Base-by-base conservation (phyloP, 2,329 filamentous ascomycete genomes). In the Fulvia fulva region DNA sequence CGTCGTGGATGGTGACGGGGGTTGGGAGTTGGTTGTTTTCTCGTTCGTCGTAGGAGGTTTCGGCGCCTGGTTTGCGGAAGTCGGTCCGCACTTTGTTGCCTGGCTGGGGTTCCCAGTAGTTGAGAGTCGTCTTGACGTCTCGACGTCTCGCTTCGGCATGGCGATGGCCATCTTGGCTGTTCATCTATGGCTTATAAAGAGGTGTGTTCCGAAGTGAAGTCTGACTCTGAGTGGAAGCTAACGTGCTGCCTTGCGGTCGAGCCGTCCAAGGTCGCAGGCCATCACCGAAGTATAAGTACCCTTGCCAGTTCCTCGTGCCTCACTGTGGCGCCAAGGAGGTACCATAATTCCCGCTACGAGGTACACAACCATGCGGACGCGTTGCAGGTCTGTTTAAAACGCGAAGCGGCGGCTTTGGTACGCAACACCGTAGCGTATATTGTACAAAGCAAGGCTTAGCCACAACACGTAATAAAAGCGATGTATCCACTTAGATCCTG, bases 21-120 rank as follows among this genome's bases (percentile, higher is more conserved):
- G n/a, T n/a, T n/a, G n/a, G n/a, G n/a, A n/a, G n/a, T n/a, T n/a
- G n/a, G n/a, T n/a, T n/a, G n/a, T n/a, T n/a, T n/a, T n/a, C n/a
- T n/a, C n/a, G n/a, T n/a, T n/a, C n/a, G n/a, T n/a, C 30, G 16
- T 9, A 55, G 11, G 26, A 5, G 8, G 26, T 25, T 23, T 55
- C 52, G 14, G 51, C 56, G 16, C 52, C 56, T 14, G 56, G 51
- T 34, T 58, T 51, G 2, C 44, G 55, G 30, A 55, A 55, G 32
- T 55, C 56, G 9, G 26, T 58, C 8, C 21, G 25, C 7, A 53
- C 23, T 5, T 5, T 14, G n/a, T 58, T 55, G 32, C 46, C 51
- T 23, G 26, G 21, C 12, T 23, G 37, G 28, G 47, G 47, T 16
- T 50, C 30, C 23, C 2, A 32, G 25, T 53, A 57, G 30, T 49